Percentiles rank a stretch among this genome's conserved stretches.
Conservation (phyloP, 768 basidiomycete genomes). For the Tulasnella sp. region DNA sequence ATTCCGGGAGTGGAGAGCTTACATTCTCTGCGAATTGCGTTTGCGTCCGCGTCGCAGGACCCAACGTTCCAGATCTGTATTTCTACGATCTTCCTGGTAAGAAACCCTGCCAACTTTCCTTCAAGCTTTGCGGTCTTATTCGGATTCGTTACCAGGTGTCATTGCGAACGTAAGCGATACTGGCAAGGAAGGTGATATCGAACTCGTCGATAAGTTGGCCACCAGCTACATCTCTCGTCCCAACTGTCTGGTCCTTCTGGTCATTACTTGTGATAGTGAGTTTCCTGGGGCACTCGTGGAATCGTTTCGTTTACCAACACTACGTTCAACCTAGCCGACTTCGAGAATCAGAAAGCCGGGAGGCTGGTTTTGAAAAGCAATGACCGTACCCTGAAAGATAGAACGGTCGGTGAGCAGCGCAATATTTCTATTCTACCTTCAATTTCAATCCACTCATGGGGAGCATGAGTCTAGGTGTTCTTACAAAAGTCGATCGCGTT, state of each 20-base stretch:
- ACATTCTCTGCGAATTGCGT: conserved; percentile 53
- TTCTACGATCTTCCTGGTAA: conserved; percentile 35
- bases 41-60: conserved; percentile 45
- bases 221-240: conserved; percentile 8
- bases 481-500: conserved; percentile 72
- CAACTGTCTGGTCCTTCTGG: conserved; percentile 21
- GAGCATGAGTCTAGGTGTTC: conserved; percentile 47
- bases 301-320: not conserved
- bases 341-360: conserved; percentile 73
- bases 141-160: conserved; percentile 1
- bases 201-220: conserved; percentile 17
- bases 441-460: not conserved
- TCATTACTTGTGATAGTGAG: conserved; percentile 25
- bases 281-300: no score
- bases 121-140: no score
- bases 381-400: conserved; percentile 56
- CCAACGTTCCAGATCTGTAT: conserved; percentile 37
- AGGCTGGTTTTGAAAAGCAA: conserved; percentile 54
- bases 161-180: conserved; percentile 20
- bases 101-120: not conserved
- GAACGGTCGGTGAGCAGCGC: conserved; percentile 77
- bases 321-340: conserved; percentile 51
- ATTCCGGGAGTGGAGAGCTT: not conserved
- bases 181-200: conserved; percentile 17
- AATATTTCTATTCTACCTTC: conserved; percentile 41